These are phyloP conservation scores for Fusarium kyushuense DNA, from an alignment of 2,329 filamentous ascomycete genomes.

Conservation along the genomic window DNA sequence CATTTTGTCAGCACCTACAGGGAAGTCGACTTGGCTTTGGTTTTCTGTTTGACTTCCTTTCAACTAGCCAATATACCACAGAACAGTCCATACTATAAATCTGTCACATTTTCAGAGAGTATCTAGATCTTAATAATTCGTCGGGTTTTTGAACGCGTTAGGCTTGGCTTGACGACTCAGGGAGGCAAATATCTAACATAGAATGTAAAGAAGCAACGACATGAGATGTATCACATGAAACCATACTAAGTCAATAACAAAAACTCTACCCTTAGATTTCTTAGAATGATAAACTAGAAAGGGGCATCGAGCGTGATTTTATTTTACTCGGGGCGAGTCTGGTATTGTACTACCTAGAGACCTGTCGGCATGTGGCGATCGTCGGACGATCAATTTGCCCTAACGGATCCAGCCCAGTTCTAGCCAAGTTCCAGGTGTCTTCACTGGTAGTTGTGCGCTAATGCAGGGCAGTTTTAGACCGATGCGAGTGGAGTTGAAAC, in stretches of 20 bases:
- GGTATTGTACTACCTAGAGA: neutral
- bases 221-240: neutral
- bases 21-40: too few relatives aligned
- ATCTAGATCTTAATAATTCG: neutral
- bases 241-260: neutral
- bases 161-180: neutral
- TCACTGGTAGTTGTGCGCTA: conserved; percentile 1
- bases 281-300: neutral
- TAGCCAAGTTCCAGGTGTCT: neutral
- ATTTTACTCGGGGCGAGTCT: neutral
- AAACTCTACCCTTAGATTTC: too few relatives aligned
- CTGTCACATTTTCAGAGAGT: neutral
- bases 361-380: conserved; percentile 19
- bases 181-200: neutral
- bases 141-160: neutral
- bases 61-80: neutral
- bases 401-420: neutral
- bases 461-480: conserved; percentile 13
- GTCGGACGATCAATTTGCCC: neutral
- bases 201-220: neutral
- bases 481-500: conserved; percentile 27
- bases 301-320: neutral
- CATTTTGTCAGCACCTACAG: neutral
- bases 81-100: neutral
- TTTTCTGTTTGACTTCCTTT: neutral